Evolutionary conservation across 306 rosid species (phyloP), one percentile per base, ranked within the genome.

Genomic region (Sophora flavescens): DNA sequence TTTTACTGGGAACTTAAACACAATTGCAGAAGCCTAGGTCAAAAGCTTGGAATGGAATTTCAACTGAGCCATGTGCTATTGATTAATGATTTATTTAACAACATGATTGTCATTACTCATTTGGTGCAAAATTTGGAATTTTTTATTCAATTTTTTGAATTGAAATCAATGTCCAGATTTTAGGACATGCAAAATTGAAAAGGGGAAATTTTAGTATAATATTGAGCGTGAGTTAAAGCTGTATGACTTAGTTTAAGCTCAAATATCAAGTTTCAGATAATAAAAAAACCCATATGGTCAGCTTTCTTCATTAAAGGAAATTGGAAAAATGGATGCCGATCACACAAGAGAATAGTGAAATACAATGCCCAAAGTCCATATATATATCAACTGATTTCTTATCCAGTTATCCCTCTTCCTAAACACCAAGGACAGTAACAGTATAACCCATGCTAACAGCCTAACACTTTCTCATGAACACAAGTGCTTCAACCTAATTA

Each of bases 231-330:
- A 51, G 16, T 35, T 32, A 13, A 9, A 30, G 42, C 1, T 2
- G 63, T 10, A 9, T 45, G 57, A 6, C 57, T n/a, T n/a, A n/a
- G n/a, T n/a, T n/a, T n/a, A n/a, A n/a, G n/a, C n/a, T n/a, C n/a
- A n/a, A 17, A 32, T 18, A 77, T 85, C 83, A 62, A 89, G 84
- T 82, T 88, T 62, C 84, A 82, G 22, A 22, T 22, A 53, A 56
- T 48, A 69, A 35, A 32, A 15, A 53, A 11, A 38, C 6, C 14
- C 51, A 52, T 50, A 18, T 12, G 16, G 33, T 39, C 33, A 30
- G 39, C 30, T 33, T 52, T 70, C 39, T 3, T 12, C 17, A 5
- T 2, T 3, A 4, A 10, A 15, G 39, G 39, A 12, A 48, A 28
- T 22, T 56, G n/a, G 6, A 36, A 16, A 70, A 53, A 53, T 71